Base-by-base conservation (phyloP, 176 grass and related monocot genomes). In the Thinopyrum elongatum region DNA sequence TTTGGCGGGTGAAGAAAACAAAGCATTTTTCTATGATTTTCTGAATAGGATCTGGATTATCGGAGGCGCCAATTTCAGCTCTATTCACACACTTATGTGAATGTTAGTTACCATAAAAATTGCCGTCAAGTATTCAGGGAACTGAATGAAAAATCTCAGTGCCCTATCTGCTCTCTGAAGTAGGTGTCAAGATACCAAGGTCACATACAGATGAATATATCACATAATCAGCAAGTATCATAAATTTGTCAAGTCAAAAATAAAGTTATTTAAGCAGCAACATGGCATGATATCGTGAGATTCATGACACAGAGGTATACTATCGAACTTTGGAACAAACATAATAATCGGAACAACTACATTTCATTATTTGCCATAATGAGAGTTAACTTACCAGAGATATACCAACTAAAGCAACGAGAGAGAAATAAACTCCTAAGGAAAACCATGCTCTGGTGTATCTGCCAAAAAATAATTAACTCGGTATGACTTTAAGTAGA, bases 381-480 rank as follows among this genome's bases (percentile, higher is more conserved):
- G 63, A 21, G 15, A 81, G 65, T 64, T 51, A 73, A 83, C 96
- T 91, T 77, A 95, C 96, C 90, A 91, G 27, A 57, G 86, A 98
- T 82, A 95, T 85, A 75, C 85, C 86, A 53, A 84, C 39, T 84
- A 95, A 75, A 89, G 88, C 81, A 77, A 92, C 11, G 22, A 95
- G 49, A 68, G 90, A 90, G 74, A 95, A 80, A 87, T 81, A 93
- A 88, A 88, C 92, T 16, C 92, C 96, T 63, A 85, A 1, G 65
- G 92, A 92, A 90, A 94, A 98, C 93, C 96, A 98, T 85, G 82
- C 74, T 75, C 85, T 89, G 70, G 92, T 75, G 60, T 73, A 94
- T 78, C 93, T 95, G 84, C 22, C 14, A 65, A 33, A 82, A 78
- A 55, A 76, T 63, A 81, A 70, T n/a, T 38, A 79, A 73, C 25